A percentile compares a stretch with the other conserved stretches of the same genome.
Evolutionary conservation across 2,329 filamentous ascomycete genomes (phyloP).

Genomic region (Claviceps sp.): DNA sequence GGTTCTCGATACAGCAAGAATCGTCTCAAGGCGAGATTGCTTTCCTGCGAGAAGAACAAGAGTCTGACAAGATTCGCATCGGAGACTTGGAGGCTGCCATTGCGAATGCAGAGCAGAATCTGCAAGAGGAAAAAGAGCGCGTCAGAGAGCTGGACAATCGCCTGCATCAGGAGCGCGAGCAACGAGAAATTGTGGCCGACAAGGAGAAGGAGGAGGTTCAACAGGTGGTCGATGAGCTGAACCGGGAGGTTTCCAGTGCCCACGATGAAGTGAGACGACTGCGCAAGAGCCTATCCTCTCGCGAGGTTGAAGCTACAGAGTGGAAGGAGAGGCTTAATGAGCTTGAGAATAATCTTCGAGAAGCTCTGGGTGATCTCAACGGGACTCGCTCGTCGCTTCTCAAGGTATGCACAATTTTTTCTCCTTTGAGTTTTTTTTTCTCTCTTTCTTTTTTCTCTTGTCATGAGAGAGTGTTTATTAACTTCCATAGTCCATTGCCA

Average conservation of each 20-base stretch:
- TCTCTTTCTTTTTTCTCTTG: background rate
- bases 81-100: constrained; percentile 79
- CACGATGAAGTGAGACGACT: constrained; percentile 78
- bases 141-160: constrained; percentile 57
- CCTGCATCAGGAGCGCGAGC: constrained; percentile 67
- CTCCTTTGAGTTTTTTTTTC: too few species aligned
- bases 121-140: constrained; percentile 77
- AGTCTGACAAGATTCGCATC: constrained; percentile 95
- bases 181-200: constrained; percentile 73
- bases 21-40: constrained; percentile 86
- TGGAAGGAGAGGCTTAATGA: constrained; percentile 88
- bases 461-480: background rate
- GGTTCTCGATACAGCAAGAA: constrained; percentile 81
- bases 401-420: constrained; percentile 37
- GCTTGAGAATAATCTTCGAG: constrained; percentile 75
- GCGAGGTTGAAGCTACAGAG: constrained; percentile 77
- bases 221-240: constrained; percentile 84
- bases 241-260: constrained; percentile 63
- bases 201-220: constrained; percentile 93
- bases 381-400: constrained; percentile 77
- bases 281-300: constrained; percentile 67
- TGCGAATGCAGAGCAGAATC: constrained; percentile 60
- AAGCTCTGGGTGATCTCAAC: constrained; percentile 75
- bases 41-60: constrained; percentile 92
- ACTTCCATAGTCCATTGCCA: constrained; percentile 54